These are phyloP conservation scores for Achlya hypogyna DNA, from an alignment of 352 stramenopile species.

Conservation along the genomic window DNA sequence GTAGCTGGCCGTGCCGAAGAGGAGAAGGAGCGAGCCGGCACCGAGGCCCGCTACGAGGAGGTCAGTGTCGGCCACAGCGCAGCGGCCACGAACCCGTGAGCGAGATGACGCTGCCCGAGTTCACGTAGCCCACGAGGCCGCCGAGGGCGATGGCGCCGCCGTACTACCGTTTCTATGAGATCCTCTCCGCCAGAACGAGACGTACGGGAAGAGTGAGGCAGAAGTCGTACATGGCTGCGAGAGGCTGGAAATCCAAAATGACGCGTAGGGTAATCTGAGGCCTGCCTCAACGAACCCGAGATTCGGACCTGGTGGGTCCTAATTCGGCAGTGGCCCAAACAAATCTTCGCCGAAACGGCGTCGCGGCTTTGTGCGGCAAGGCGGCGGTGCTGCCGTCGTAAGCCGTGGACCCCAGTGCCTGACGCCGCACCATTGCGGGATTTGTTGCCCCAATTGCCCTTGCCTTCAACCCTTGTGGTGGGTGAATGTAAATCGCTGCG, in stretches of 20 bases:
- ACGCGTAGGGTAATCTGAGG: not conserved
- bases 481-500: no score
- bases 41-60: slow-evolving; percentile 37
- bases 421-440: no score
- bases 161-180: slow-evolving; percentile 32
- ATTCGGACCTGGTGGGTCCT: no score
- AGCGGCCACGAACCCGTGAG: slow-evolving; percentile 15
- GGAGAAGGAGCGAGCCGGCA: slow-evolving; percentile 60
- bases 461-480: no score
- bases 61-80: not conserved
- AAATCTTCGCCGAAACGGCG: no score
- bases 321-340: no score
- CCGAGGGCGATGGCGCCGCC: slow-evolving; percentile 59
- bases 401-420: no score
- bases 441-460: no score
- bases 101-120: slow-evolving; percentile 59
- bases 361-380: no score
- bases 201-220: slow-evolving; percentile 78
- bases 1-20: slow-evolving; percentile 77
- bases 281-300: not conserved
- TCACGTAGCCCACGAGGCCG: slow-evolving; percentile 65
- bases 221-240: slow-evolving; percentile 70
- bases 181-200: slow-evolving; percentile 11
- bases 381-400: no score
- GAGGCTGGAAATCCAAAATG: not conserved